Conservation (phyloP, 169 alveolate genomes). For the Eimeria praecox region DNA sequence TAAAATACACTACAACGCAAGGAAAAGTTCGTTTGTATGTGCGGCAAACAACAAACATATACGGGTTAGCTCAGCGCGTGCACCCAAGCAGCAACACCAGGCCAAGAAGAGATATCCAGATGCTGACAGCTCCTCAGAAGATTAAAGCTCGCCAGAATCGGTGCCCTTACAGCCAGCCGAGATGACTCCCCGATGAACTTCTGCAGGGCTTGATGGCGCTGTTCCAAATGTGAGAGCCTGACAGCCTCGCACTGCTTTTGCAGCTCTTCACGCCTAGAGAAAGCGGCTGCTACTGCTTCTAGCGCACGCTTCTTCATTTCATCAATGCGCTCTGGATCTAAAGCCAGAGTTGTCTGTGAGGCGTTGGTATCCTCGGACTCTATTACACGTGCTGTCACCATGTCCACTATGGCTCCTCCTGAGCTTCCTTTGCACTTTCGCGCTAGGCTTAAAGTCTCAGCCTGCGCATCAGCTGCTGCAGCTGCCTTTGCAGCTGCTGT, state of each 20-base stretch:
- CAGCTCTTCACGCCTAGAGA: constrained; percentile 52
- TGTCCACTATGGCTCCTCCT: not conserved
- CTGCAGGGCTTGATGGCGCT: constrained; percentile 39
- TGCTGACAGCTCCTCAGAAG: not conserved
- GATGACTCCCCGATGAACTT: constrained; percentile 47
- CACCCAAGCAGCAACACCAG: not conserved
- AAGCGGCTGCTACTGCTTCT: constrained; percentile 43
- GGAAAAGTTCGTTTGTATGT: not conserved
- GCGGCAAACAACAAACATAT: not conserved
- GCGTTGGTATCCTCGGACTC: not conserved
- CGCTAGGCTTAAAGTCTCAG: constrained; percentile 2
- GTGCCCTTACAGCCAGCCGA: constrained; percentile 31
- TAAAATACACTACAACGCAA: not conserved
- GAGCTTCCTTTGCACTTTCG: constrained; percentile 66
- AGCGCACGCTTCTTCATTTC: constrained; percentile 26
- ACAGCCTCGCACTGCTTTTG: constrained; percentile 24
- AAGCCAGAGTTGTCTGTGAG: not conserved
- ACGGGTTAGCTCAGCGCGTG: not conserved
- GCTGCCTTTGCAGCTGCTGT: constrained; percentile 34
- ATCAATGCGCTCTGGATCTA: constrained; percentile 48
- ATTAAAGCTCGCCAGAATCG: not conserved
- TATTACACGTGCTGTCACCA: not conserved
- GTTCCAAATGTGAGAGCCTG: constrained; percentile 41
- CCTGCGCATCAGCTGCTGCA: constrained; percentile 45
- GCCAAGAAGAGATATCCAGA: not conserved